Conservation (phyloP, 1,284 basidiomycete genomes). For the Irpex sp. region DNA sequence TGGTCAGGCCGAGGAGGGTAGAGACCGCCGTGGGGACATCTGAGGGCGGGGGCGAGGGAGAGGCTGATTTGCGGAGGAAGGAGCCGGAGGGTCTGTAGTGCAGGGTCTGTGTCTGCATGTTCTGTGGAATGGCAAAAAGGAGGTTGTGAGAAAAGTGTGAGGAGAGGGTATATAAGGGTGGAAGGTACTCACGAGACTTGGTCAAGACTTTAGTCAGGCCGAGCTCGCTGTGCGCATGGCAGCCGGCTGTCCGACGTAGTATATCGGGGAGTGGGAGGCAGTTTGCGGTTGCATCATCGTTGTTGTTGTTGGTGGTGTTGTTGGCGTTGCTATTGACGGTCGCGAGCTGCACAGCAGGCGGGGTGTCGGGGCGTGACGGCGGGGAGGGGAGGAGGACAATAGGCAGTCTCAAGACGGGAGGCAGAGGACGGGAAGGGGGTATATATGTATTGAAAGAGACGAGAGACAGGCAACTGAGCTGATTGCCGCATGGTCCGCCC, state of each 20-base stretch:
- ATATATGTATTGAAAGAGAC: not conserved
- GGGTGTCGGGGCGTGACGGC: not conserved
- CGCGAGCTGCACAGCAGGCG: not conserved
- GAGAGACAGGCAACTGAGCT: not conserved
- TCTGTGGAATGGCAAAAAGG: not conserved
- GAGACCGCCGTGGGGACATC: conserved; percentile 73
- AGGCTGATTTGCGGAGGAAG: conserved; percentile 11
- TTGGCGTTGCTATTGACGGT: not conserved
- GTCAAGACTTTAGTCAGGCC: conserved; percentile 16
- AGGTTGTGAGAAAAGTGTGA: not conserved
- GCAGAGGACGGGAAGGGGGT: conserved; percentile 2
- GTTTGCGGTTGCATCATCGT: conserved; percentile 10
- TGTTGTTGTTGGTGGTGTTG: not conserved
- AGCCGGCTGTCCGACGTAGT: conserved; percentile 18
- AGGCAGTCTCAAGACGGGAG: conserved; percentile 1
- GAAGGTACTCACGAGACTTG: conserved; percentile 17
- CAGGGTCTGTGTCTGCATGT: conserved; percentile 8
- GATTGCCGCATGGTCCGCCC: not conserved
- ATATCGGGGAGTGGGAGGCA: conserved; percentile 11
- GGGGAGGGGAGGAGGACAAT: not conserved
- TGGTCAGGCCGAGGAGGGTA: conserved; percentile 82
- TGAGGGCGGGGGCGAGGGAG: conserved; percentile 16
- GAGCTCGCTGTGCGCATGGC: conserved; percentile 14
- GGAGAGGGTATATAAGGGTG: not conserved
- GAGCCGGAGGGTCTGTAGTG: conserved; percentile 13